A percentile compares a stretch with the other conserved stretches of the same genome.
phyloP scores from a whole-genome alignment of 129 eudicot species.

The Helianthus annuus region HanXRQr2.0-SUNRISE NC_035449.2:1689333-1689832 shows the following conservation, averaged over 20 bases:
- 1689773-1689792: slow-evolving; percentile 74
- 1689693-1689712: slow-evolving; percentile 34
- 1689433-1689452: slow-evolving; percentile 98
- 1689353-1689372: slow-evolving; percentile 98
- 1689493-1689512: slow-evolving; percentile 99
- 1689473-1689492: slow-evolving; percentile 83
- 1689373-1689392: slow-evolving; percentile 96
- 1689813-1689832: slow-evolving; percentile 43
- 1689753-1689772: slow-evolving; percentile 73
- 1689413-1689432: slow-evolving; percentile 92
- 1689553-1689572: slow-evolving; percentile 82
- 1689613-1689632: slow-evolving; percentile 35
- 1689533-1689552: slow-evolving; percentile 93
- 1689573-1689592: slow-evolving; percentile 64
- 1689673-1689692: slow-evolving; percentile 50
- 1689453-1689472: slow-evolving; percentile 98
- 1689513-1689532: slow-evolving; percentile 94
- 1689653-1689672: slow-evolving; percentile 59
- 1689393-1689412: slow-evolving; percentile 87
- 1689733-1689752: slow-evolving; percentile 49
- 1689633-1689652: slow-evolving; percentile 81
- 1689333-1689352: slow-evolving; percentile 83
- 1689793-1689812: slow-evolving; percentile 44
- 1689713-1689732: slow-evolving; percentile 32
- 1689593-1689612: slow-evolving; percentile 26